A percentile compares a stretch with the other conserved stretches of the same genome.
These are phyloP conservation scores for Claviceps paspali DNA, from an alignment of 2,329 filamentous ascomycete species.

Conservation along the genomic window DNA sequence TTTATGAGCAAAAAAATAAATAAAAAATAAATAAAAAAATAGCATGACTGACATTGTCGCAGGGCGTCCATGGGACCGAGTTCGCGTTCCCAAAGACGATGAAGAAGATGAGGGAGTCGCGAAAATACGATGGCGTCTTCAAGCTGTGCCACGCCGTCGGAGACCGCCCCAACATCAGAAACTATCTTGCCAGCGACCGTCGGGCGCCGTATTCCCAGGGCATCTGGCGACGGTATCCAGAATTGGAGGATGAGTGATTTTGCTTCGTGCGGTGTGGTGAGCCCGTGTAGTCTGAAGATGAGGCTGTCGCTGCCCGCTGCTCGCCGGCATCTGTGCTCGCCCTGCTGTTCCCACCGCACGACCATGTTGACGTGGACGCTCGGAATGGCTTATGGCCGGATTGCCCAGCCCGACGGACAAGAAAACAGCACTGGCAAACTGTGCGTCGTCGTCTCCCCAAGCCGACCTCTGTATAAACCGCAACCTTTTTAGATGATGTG, in stretches of 20 bases:
- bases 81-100: slow-evolving; percentile 59
- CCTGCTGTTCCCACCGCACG: no score
- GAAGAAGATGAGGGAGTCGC: slow-evolving; percentile 33
- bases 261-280: no score
- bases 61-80: slow-evolving; percentile 41
- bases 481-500: no score
- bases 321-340: no score
- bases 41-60: slow-evolving; percentile 2
- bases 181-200: slow-evolving; percentile 52
- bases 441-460: no score
- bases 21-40: background rate
- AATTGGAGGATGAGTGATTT: slow-evolving; percentile 39
- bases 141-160: slow-evolving; percentile 48
- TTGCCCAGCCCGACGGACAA: no score
- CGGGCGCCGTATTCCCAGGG: slow-evolving; percentile 46
- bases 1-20: background rate
- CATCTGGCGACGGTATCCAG: slow-evolving; percentile 58
- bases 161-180: slow-evolving; percentile 47
- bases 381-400: no score
- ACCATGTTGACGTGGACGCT: no score
- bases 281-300: no score
- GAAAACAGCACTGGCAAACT: no score
- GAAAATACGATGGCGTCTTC: slow-evolving; percentile 47
- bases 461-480: no score
- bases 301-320: no score